Evolutionary conservation across 208 protist genomes (phyloP), one percentile per base, ranked within the genome.

Genomic region (Trypanosoma melophagium): DNA sequence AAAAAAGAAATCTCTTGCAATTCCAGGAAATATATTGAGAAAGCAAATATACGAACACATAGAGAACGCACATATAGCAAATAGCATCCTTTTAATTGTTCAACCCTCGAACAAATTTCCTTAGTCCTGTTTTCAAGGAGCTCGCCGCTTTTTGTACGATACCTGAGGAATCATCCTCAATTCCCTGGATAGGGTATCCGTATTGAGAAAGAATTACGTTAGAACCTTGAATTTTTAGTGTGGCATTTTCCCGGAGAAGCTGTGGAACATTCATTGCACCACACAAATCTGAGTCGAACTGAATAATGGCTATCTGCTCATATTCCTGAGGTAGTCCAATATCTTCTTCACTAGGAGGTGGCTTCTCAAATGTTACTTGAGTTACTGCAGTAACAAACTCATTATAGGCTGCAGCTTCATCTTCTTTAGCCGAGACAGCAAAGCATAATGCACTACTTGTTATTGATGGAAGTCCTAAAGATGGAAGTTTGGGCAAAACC

Each of bases 31-130:
- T 5, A 35, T 35, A 7, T 35, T 35, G 28, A 5, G 28, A 35
- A 35, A 35, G 3, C 28, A 35, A 1, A 5, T 35, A 35, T 35
- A 5, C 5, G 28, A 35, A 5, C 28, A 35, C 5, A 35, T 35
- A 35, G 28, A 35, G 5, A 35, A 35, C 28, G 28, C 28, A 35
- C 5, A 35, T 5, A 35, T 35, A 35, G 28, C 28, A 1, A 35
- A 35, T 35, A 35, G 28, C 1, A 35, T 35, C 5, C 5, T 35
- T 22, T 69, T 58, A 69, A 14, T 14, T 17, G 66, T 90, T 90
- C 0, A 93, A 75, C 12, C 74, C 73, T 41, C 87, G 69, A 38
- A 93, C 74, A 58, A 93, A 87, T 40, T 82, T 90, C 54, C 88
- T 90, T 24, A 93, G 56, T 4, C 87, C 84, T 21, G 73, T 83